Percentiles rank a stretch among this genome's conserved stretches.
phyloP scores from a whole-genome alignment of 352 stramenopile genomes.

The Pythium utonaiense region DNA sequence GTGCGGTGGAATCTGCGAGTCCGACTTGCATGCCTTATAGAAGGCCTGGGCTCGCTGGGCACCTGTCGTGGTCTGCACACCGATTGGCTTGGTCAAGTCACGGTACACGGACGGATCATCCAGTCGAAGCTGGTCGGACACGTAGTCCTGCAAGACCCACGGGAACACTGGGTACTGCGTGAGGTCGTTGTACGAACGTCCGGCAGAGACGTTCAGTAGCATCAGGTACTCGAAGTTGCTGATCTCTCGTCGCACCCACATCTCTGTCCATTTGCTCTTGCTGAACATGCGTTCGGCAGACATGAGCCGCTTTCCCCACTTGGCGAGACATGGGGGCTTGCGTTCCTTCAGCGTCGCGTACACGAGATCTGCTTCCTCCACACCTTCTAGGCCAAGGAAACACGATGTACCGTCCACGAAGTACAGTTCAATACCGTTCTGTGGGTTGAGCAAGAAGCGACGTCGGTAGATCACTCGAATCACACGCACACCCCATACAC shows the following conservation, averaged over 20 bases:
- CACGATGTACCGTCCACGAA: slow-evolving; percentile 84
- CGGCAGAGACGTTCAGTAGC: slow-evolving; percentile 94
- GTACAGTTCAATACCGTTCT: slow-evolving; percentile 79
- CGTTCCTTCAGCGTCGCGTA: slow-evolving; percentile 76
- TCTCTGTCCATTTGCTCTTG: slow-evolving; percentile 84
- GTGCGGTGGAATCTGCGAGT: slow-evolving; percentile 57
- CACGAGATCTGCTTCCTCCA: slow-evolving; percentile 69
- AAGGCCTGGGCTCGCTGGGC: slow-evolving; percentile 42
- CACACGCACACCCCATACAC: slow-evolving; percentile 75
- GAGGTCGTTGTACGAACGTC: slow-evolving; percentile 96
- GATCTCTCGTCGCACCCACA: slow-evolving; percentile 85
- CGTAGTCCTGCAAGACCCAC: slow-evolving; percentile 97
- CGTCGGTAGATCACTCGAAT: slow-evolving; percentile 77
- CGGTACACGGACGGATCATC: slow-evolving; percentile 91
- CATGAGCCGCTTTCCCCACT: slow-evolving; percentile 74
- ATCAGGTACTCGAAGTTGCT: slow-evolving; percentile 97
- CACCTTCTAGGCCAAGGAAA: slow-evolving; percentile 63
- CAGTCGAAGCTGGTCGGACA: slow-evolving; percentile 91
- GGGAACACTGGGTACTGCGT: slow-evolving; percentile 99
- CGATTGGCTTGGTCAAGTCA: slow-evolving; percentile 97
- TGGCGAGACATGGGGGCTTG: slow-evolving; percentile 75
- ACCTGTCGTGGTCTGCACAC: slow-evolving; percentile 69
- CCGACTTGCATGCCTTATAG: slow-evolving; percentile 41
- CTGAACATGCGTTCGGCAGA: slow-evolving; percentile 67
- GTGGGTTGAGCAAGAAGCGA: slow-evolving; percentile 65